phyloP scores from a whole-genome alignment of 2,329 filamentous ascomycete species.

The Stemphylium vesicarium region DNA sequence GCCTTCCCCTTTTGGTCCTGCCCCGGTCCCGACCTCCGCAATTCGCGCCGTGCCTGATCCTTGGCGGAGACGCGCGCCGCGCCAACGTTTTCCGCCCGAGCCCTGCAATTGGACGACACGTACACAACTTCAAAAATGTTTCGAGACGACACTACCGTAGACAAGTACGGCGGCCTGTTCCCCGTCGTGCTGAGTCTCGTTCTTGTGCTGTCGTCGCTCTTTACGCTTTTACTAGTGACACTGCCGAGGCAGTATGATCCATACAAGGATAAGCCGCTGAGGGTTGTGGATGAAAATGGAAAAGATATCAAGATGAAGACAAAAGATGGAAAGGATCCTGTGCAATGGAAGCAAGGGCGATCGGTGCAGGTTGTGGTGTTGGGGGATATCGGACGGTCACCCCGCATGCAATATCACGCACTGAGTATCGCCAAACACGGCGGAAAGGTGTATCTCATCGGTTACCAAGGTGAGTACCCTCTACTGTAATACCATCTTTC shows the following conservation, averaged over 20 bases:
- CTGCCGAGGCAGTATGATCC: conserved; percentile 61
- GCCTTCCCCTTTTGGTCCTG: conserved; percentile 25
- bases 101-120: conserved; percentile 23
- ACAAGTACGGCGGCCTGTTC: conserved; percentile 34
- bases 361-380: conserved; percentile 86
- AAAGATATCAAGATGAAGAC: conserved; percentile 26
- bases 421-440: conserved; percentile 86
- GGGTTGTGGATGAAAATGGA: conserved; percentile 34
- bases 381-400: conserved; percentile 93
- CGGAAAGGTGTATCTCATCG: conserved; percentile 81
- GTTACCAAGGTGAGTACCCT: conserved; percentile 72
- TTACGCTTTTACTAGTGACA: conserved; percentile 60
- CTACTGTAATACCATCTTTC: not conserved
- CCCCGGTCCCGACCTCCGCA: conserved; percentile 24
- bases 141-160: conserved; percentile 41
- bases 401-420: conserved; percentile 98
- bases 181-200: conserved; percentile 50
- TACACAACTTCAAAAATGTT: conserved; percentile 26
- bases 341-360: conserved; percentile 46
- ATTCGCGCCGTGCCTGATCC: conserved; percentile 7
- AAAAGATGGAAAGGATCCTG: conserved; percentile 30
- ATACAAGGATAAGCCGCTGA: conserved; percentile 39
- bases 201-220: conserved; percentile 52
- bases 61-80: conserved; percentile 14
- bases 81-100: conserved; percentile 19